Base-by-base conservation (phyloP, 495 filamentous ascomycete species). In the Podospora anserina region DNA sequence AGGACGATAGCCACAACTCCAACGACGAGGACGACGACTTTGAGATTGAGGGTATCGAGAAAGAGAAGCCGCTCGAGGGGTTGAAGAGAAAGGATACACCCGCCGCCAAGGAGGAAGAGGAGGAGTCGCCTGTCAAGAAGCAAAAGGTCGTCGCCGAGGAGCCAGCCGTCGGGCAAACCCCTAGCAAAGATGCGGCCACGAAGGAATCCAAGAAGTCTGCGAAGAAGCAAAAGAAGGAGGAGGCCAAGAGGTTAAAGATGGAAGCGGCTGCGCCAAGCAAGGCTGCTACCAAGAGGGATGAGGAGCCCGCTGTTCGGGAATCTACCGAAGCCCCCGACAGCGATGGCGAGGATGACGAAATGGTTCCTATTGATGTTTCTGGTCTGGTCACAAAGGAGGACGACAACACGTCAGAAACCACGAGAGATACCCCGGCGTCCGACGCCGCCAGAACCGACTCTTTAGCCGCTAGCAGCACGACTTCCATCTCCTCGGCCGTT, bases 401-500 rank as follows among this genome's bases (percentile, higher is more conserved):
- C 7, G 74, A 78, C 19, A 81, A 76, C 7, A 83, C 84, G 49
- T 81, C 83, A 53, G 83, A 86, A 13, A 86, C 89, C 57, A 76
- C 82, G 30, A 84, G 86, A 19, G 78, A 86, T 58, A 92, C 91
- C 5, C 87, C 90, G 13, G 80, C 77, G 19, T 91, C 91, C 73
- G 89, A 94, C 72, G 80, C 82, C 75, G 71, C 73, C 77, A 85
- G 79, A 70, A 78, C 72, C 68, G 70, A 70, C 65, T 78, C 76
- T 2, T 78, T 72, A 62, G 72, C 78, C 23, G 80, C 87, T 66
- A 91, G 90, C 61, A 85, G 85, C 69, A 89, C 85, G 63, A 92
- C 91, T 54, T 92, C 91, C 19, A 86, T 90, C 70, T 92, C 90
- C 32, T 92, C 90, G 19, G 82, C 90, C 62, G 78, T 87, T 7